These are phyloP conservation scores for Euphorbia tirucalli DNA, from an alignment of 345 rosid genomes.

Conservation along the genomic window DNA sequence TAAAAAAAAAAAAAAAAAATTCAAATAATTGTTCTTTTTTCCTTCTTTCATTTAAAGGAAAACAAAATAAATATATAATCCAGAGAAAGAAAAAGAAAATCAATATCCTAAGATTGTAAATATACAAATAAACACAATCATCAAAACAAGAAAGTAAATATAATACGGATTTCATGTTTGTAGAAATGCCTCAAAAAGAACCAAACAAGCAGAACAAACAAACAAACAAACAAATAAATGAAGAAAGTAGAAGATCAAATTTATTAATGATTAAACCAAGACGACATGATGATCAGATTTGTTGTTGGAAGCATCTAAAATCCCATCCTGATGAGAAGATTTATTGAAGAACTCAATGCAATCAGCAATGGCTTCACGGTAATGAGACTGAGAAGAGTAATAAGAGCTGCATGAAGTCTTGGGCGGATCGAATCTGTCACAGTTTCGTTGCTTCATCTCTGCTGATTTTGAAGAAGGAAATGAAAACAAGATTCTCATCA, in stretches of 20 bases:
- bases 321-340: constrained; percentile 54
- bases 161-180: too few relatives aligned
- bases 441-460: constrained; percentile 21
- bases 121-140: neutral
- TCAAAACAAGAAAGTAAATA: too few relatives aligned
- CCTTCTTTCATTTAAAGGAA: too few relatives aligned
- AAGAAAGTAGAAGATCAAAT: too few relatives aligned
- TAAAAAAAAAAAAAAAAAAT: too few relatives aligned
- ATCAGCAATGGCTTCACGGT: constrained; percentile 83
- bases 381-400: constrained; percentile 80
- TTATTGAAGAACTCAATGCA: constrained; percentile 94
- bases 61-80: too few relatives aligned
- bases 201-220: neutral
- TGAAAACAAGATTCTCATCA: constrained; percentile 59
- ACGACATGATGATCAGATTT: too few relatives aligned
- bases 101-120: neutral
- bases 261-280: too few relatives aligned
- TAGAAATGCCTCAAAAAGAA: neutral
- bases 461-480: constrained; percentile 36
- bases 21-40: too few relatives aligned
- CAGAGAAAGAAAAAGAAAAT: too few relatives aligned
- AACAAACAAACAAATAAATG: constrained; percentile 40
- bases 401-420: constrained; percentile 83
- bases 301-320: too few relatives aligned
- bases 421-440: constrained; percentile 66